These are phyloP conservation scores for Ceratobasidium sp. DNA, from an alignment of 1,284 basidiomycete species.

Conservation along the genomic window DNA sequence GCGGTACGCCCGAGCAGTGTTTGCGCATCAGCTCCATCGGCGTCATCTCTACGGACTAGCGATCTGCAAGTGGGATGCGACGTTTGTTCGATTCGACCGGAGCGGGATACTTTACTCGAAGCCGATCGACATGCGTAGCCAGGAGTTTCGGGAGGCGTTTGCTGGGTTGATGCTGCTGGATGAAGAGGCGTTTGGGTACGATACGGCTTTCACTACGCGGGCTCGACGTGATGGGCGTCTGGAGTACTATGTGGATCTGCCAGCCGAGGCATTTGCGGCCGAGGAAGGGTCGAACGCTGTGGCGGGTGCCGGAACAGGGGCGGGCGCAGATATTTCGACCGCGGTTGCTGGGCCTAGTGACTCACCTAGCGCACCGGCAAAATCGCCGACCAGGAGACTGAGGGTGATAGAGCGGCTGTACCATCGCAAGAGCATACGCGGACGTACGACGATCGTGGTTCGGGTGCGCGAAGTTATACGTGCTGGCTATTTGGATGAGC, in stretches of 20 bases:
- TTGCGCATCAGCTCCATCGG: conserved; percentile 26
- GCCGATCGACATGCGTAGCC: not conserved
- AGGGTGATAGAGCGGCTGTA: conserved; percentile 21
- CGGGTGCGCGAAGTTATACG: not conserved
- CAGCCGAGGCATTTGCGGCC: not conserved
- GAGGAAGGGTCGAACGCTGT: too few relatives aligned
- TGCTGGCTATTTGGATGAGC: not conserved
- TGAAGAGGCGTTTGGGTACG: not conserved
- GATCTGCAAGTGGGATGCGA: conserved; percentile 1
- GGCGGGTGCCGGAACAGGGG: not conserved
- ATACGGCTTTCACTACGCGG: conserved; percentile 1
- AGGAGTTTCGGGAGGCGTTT: conserved; percentile 17
- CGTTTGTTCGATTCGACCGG: conserved; percentile 31
- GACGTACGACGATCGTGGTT: conserved; percentile 32
- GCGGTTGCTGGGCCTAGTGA: not conserved
- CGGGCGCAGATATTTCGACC: not conserved
- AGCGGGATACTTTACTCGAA: conserved; percentile 14
- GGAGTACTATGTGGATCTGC: conserved; percentile 31
- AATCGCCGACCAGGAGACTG: not conserved
- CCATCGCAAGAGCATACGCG: conserved; percentile 27
- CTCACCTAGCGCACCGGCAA: not conserved
- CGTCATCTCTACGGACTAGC: conserved; percentile 22
- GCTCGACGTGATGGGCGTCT: not conserved
- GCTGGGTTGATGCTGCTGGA: conserved; percentile 13
- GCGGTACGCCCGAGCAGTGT: conserved; percentile 23